Conservation (phyloP, 495 filamentous ascomycete genomes). For the Penicillium steckii region DNA sequence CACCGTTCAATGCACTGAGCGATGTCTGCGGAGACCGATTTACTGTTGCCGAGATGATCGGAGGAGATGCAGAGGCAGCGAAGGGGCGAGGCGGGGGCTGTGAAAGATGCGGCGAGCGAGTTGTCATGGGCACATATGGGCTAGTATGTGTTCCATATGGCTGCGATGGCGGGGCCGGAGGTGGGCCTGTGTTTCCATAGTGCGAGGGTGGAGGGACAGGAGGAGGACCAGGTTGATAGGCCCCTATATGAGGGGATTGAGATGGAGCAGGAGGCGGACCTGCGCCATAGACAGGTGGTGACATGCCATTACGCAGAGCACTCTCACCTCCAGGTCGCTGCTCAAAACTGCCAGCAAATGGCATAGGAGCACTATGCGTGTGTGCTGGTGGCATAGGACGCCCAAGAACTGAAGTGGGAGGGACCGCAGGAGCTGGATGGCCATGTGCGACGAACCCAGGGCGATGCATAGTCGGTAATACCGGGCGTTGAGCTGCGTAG, state of each 20-base stretch:
- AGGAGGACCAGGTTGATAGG: conserved; percentile 33
- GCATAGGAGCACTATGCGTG: conserved; percentile 21
- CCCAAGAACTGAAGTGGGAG: conserved; percentile 22
- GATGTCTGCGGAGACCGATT: conserved; percentile 43
- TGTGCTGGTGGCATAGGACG: conserved; percentile 31
- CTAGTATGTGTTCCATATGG: conserved; percentile 40
- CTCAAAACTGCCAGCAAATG: conserved; percentile 34
- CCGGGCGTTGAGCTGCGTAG: conserved; percentile 22
- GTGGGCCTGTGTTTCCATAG: conserved; percentile 31
- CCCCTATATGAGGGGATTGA: conserved; percentile 30
- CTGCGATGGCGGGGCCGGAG: conserved; percentile 41
- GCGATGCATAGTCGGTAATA: conserved; percentile 33
- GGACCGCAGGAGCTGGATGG: conserved; percentile 15
- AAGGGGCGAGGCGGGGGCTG: conserved; percentile 38
- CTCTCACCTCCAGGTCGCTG: conserved; percentile 26
- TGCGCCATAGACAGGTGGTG: conserved; percentile 29
- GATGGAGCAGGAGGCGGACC: conserved; percentile 23
- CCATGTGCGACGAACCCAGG: conserved; percentile 33
- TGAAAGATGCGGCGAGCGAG: conserved; percentile 41
- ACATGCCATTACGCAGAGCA: conserved; percentile 38
- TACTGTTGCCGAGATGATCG: conserved; percentile 41
- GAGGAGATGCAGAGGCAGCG: conserved; percentile 48
- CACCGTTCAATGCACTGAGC: conserved; percentile 37
- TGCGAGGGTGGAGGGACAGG: conserved; percentile 32
- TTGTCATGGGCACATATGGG: conserved; percentile 39